A percentile compares a stretch with the other conserved stretches of the same genome.
These are phyloP conservation scores for Tetracentron sinense DNA, from an alignment of 164 flowering plant species.

Conservation along the genomic window DNA sequence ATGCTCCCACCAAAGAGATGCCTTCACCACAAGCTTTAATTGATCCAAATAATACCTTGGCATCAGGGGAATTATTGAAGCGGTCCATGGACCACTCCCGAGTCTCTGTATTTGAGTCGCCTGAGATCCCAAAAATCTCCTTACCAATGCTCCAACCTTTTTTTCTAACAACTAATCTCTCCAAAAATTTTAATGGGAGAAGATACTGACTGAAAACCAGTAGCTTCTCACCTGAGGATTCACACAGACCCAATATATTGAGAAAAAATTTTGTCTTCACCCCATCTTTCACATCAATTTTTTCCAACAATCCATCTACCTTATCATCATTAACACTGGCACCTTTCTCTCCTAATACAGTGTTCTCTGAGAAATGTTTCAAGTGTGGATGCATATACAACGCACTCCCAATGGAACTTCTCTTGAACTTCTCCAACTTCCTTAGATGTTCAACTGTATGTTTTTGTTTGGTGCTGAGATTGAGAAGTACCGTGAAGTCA, in stretches of 20 bases:
- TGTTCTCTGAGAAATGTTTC: constrained; percentile 35
- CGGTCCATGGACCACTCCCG: constrained; percentile 63
- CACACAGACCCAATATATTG: constrained; percentile 55
- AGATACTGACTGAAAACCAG: constrained; percentile 88
- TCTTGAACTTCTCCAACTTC: constrained; percentile 48
- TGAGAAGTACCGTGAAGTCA: constrained; percentile 67
- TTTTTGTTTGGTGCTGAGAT: constrained; percentile 49
- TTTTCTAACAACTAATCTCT: constrained; percentile 41
- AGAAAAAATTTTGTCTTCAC: constrained; percentile 85
- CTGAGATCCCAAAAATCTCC: constrained; percentile 69
- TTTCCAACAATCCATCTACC: constrained; percentile 38
- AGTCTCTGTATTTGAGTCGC: constrained; percentile 57
- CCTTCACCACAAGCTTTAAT: constrained; percentile 96
- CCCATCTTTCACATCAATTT: constrained; percentile 58
- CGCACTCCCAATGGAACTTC: constrained; percentile 52
- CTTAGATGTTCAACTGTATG: constrained; percentile 34
- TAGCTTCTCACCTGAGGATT: constrained; percentile 69
- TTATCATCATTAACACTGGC: constrained; percentile 17
- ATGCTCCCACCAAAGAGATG: constrained; percentile 92
- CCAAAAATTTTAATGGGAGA: constrained; percentile 73
- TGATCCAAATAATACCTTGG: constrained; percentile 79
- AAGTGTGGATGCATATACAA: constrained; percentile 68
- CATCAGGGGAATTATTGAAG: constrained; percentile 71
- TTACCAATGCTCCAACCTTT: constrained; percentile 63
- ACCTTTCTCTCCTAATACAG: constrained; percentile 18